Evolutionary conservation across 768 basidiomycete species (phyloP), one percentile per base, ranked within the genome.

Genomic region (Chalciporus piperatus): DNA sequence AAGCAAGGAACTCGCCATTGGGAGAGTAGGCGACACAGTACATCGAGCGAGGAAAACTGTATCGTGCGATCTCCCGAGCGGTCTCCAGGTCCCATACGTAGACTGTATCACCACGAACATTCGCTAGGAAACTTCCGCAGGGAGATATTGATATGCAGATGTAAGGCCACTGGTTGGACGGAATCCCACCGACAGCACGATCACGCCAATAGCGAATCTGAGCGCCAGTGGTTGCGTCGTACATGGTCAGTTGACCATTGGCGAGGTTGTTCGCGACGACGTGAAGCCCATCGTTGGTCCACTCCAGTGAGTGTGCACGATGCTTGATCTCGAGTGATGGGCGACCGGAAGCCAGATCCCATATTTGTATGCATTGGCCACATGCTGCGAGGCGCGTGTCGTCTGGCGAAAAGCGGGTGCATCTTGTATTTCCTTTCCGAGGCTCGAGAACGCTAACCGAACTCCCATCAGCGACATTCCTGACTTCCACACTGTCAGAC

Each of bases 321-420:
- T 62, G 61, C 41, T 62, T 64, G 58, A 62, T 60, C 55, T 62
- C 61, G 48, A 62, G 58, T 43, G 58, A 45, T 1, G 61, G 55
- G 3, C 55, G 55, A 7, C 58, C 55, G 4, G 51, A 57, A 0
- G 52, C 50, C 4, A 62, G 17, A 8, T 62, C 61, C 61, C 61
- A 62, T 30, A 62, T 57, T 20, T 62, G 61, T 32, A 62, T 62
- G 52, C 61, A 62, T 0, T 57, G 52, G 25, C 61, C 61, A 20
- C 61, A 62, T 1, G 62, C 61, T 3, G 61, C 61, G 33, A 62
- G 55, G 41, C 61, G 59, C 43, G 50, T 45, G 50, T 60, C 54
- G 25, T 62, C 59, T 14, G 61, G 61, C 23, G 61, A 62, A 52
- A 62, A 62, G 42, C 61, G 61, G 19, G 62, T 64, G 50, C 61